These are phyloP conservation scores for Dillenia turbinata DNA, from an alignment of 164 flowering plant genomes.

Conservation along the genomic window DNA sequence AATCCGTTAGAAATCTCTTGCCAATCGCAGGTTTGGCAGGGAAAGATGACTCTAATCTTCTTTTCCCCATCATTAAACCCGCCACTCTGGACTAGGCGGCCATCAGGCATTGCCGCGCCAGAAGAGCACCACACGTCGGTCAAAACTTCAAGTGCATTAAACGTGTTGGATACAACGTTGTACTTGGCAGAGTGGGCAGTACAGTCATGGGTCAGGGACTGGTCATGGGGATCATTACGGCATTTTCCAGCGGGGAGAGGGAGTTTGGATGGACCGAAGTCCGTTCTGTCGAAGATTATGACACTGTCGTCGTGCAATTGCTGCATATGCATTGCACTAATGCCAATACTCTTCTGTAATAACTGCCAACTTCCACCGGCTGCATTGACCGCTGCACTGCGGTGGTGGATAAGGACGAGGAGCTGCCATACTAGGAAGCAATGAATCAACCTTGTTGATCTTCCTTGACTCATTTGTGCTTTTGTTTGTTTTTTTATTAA, in stretches of 20 bases:
- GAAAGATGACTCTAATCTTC: conserved; percentile 36
- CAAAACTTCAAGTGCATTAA: conserved; percentile 50
- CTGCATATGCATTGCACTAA: conserved; percentile 94
- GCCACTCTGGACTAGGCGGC: conserved; percentile 70
- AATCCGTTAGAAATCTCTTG: conserved; percentile 34
- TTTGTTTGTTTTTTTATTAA: too few relatives aligned
- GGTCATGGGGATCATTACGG: conserved; percentile 39
- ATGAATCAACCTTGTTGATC: conserved; percentile 2
- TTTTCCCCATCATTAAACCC: conserved; percentile 59
- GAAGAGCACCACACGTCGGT: conserved; percentile 86
- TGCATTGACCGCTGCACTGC: conserved; percentile 11
- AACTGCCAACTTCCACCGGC: conserved; percentile 60
- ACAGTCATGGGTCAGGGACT: conserved; percentile 42
- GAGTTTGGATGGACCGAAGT: conserved; percentile 73
- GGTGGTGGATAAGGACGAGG: neutral
- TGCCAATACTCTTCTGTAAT: conserved; percentile 52
- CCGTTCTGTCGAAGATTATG: conserved; percentile 77
- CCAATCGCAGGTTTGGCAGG: conserved; percentile 73
- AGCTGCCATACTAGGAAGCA: conserved; percentile 11
- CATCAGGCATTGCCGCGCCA: conserved; percentile 46
- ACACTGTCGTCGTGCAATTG: conserved; percentile 77
- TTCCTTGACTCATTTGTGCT: too few relatives aligned
- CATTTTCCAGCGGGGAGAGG: conserved; percentile 54
- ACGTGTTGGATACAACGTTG: conserved; percentile 37
- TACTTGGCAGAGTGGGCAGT: conserved; percentile 81